Evolutionary conservation across 176 grass and related monocot genomes (phyloP).

Genomic region (Hordeum vulgare): MorexV3_pseudomolecules_assembly NC_058522.1:66881337-66881836

Average conservation of each 20-base stretch:
- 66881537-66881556: not conserved
- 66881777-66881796: not conserved
- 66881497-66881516: not conserved
- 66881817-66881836: too few relatives aligned
- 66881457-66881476: not conserved
- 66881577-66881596: not conserved
- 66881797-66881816: not conserved
- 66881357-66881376: slow-evolving; percentile 20
- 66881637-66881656: not conserved
- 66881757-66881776: not conserved
- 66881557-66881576: not conserved
- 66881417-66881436: not conserved
- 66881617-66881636: slow-evolving; percentile 1
- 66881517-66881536: not conserved
- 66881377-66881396: not conserved
- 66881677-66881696: not conserved
- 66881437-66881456: not conserved
- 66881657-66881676: not conserved
- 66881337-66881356: not conserved
- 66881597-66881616: slow-evolving; percentile 11
- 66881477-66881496: not conserved
- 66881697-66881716: not conserved
- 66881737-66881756: not conserved
- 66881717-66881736: not conserved
- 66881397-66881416: not conserved